These are phyloP conservation scores for Jimgerdemannia flammicorona DNA, from an alignment of 192 early-diverging fungal genomes.

Conservation along the genomic window DNA sequence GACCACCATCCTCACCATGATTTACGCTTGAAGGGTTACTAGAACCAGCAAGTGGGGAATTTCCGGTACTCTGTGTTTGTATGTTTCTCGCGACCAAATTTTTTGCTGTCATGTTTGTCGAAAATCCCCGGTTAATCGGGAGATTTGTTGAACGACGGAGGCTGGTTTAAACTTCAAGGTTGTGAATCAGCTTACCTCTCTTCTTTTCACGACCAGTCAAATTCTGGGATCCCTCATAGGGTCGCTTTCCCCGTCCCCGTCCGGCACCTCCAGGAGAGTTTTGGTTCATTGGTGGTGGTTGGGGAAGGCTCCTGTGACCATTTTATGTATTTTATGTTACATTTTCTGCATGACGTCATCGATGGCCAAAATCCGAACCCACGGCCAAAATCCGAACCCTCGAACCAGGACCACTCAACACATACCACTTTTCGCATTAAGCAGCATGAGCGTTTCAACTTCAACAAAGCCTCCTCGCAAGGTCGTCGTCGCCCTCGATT, in stretches of 20 bases:
- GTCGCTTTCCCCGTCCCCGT: not conserved
- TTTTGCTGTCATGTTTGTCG: not conserved
- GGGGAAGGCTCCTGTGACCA: no score
- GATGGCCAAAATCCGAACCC: no score
- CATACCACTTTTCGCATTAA: no score
- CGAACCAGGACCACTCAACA: no score
- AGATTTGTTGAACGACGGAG: no score
- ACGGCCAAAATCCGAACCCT: no score
- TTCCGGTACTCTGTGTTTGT: not conserved
- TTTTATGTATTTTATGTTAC: no score
- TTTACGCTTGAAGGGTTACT: not conserved
- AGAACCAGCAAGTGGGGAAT: not conserved
- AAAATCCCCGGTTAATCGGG: no score
- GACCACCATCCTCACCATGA: not conserved
- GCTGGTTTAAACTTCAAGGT: not conserved
- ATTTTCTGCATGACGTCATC: no score
- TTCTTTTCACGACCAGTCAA: not conserved
- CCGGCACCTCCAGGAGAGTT: not conserved
- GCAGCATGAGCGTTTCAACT: not conserved
- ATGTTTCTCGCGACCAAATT: not conserved
- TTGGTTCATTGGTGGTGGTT: not conserved
- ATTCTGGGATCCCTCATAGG: not conserved
- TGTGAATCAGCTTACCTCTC: not conserved
- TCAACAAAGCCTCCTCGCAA: conserved; percentile 4
- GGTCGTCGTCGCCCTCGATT: conserved; percentile 35